Evolutionary conservation across 2,329 filamentous ascomycete genomes (phyloP), one percentile per base, ranked within the genome.

Genomic region (Aaosphaeria pasadenensis): DNA sequence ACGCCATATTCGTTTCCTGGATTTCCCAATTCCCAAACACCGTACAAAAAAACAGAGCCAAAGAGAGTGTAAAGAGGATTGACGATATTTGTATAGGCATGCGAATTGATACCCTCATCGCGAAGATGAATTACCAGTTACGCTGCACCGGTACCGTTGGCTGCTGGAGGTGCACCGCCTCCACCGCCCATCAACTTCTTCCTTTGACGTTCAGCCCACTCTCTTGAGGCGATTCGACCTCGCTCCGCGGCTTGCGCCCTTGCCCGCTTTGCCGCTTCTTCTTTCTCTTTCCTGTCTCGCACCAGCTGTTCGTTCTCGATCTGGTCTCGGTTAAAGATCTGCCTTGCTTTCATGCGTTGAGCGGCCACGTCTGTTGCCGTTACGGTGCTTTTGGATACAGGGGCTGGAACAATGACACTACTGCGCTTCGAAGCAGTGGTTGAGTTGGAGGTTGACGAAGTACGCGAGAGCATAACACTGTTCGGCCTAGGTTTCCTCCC

Each of bases 161-260:
- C 17, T 24, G 17, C 17, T 24, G 3, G 17, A 24, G 17, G 17
- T 24, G 17, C 17, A 24, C 17, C 17, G 17, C 17, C 17, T 13
- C 39, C 53, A 24, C 46, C 53, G 30, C 42, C 58, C 58, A 62
- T 50, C 54, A 56, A 54, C 58, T 64, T 71, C 64, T 67, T 69
- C 64, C 63, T 71, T 64, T 74, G 71, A 66, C 71, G 74, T 63
- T 76, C 74, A 4, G 76, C 76, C 76, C 76, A 79, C 58, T 77
- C 74, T 7, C 75, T 55, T 55, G 71, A 74, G 35, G 70, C 64
- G 38, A 68, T 65, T 11, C 76, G 57, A 0, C 74, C 70, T 4
- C 74, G 55, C 60, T 77, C 75, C 0, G 75, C 72, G 5, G 76
- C 76, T 30, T 72, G 72, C 1, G 68, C 71, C 31, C 76, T 62